These are phyloP conservation scores for Penicillium decumbens DNA, from an alignment of 2,329 filamentous ascomycete species.

Conservation along the genomic window DNA sequence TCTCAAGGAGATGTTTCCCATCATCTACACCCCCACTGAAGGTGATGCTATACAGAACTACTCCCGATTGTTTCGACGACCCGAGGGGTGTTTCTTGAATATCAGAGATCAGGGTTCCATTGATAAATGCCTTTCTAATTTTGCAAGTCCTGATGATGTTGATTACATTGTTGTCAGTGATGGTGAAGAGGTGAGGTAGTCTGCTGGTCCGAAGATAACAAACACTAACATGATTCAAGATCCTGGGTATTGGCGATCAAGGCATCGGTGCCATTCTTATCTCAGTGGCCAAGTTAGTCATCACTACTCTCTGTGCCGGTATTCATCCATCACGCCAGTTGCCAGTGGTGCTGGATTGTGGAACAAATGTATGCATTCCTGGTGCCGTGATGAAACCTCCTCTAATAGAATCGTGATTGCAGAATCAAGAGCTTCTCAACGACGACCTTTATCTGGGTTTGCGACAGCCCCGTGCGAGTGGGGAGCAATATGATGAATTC, in stretches of 20 bases:
- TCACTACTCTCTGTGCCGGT: constrained; percentile 82
- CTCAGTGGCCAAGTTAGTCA: constrained; percentile 73
- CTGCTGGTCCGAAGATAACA: background rate
- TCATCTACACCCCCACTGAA: constrained; percentile 91
- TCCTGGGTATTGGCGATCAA: constrained; percentile 84
- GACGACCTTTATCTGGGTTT: constrained; percentile 79
- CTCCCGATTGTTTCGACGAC: constrained; percentile 69
- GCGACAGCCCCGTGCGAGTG: constrained; percentile 60
- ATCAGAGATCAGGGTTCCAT: constrained; percentile 65
- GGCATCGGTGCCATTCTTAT: constrained; percentile 81
- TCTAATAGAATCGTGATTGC: background rate
- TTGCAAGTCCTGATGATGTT: constrained; percentile 67
- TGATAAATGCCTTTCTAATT: constrained; percentile 62
- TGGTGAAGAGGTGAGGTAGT: constrained; percentile 45
- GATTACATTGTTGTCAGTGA: constrained; percentile 87
- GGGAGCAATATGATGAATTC: constrained; percentile 70
- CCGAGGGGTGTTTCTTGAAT: constrained; percentile 77
- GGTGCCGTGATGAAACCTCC: background rate
- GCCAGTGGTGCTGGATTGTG: constrained; percentile 78
- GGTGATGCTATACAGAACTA: constrained; percentile 84
- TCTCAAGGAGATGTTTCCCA: constrained; percentile 78
- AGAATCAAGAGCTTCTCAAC: constrained; percentile 66
- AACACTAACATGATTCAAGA: constrained; percentile 45
- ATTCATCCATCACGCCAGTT: constrained; percentile 74
- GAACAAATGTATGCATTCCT: constrained; percentile 57